Conservation (phyloP, 1,284 basidiomycete genomes). For the Marasmius sp. region DNA sequence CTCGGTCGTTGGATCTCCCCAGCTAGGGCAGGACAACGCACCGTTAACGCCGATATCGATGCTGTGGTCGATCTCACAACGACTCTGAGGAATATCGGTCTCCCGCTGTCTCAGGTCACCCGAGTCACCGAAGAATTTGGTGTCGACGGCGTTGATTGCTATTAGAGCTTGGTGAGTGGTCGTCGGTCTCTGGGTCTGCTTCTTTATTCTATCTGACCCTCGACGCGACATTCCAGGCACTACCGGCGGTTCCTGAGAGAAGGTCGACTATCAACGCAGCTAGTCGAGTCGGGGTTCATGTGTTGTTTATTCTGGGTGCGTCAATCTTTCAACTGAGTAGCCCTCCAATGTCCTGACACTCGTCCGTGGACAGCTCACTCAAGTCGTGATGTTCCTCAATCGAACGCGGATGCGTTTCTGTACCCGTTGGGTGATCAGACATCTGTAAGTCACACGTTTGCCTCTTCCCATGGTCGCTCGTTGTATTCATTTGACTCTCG, state of each 20-base stretch:
- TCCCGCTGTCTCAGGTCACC: too few species aligned
- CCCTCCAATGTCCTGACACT: background rate
- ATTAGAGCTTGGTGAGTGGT: constrained; percentile 4
- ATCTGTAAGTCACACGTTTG: background rate
- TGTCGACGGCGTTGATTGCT: constrained; percentile 5
- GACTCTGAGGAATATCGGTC: too few species aligned
- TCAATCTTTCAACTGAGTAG: background rate
- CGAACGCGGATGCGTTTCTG: background rate
- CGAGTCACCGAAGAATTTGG: too few species aligned
- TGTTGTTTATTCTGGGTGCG: constrained; percentile 10
- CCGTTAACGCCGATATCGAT: constrained; percentile 53
- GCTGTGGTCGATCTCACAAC: too few species aligned
- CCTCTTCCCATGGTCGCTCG: background rate
- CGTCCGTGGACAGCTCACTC: background rate
- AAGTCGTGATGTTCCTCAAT: constrained; percentile 8
- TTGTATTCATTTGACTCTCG: background rate
- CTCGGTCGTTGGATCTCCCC: constrained; percentile 34
- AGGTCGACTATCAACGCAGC: background rate
- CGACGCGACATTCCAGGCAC: background rate
- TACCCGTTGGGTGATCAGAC: constrained; percentile 7
- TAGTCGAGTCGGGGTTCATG: constrained; percentile 9
- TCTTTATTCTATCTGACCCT: background rate
- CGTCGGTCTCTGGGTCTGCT: background rate
- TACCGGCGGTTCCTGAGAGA: background rate
- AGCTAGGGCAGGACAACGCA: constrained; percentile 25